These are phyloP conservation scores for Akebia trifoliata DNA, from an alignment of 164 flowering plant species.

Conservation along the genomic window DNA sequence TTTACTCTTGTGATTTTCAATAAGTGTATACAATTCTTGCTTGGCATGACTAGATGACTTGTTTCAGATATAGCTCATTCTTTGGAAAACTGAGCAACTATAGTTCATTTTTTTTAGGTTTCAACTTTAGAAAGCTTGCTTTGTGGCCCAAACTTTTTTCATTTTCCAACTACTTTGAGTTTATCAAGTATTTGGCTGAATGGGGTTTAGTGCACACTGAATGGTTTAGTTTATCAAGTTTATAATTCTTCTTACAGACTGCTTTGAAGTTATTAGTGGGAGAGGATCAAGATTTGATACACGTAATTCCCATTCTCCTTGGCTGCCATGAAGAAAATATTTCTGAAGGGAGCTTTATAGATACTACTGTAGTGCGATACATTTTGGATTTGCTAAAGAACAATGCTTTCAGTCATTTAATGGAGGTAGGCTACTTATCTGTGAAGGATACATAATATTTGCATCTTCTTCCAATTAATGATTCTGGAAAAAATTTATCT, in stretches of 20 bases:
- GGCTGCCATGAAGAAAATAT: constrained; percentile 41
- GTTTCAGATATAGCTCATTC: no score
- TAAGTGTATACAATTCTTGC: not conserved
- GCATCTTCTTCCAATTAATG: not conserved
- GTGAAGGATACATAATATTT: not conserved
- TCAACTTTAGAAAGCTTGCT: no score
- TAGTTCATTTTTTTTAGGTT: no score
- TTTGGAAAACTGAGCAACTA: no score
- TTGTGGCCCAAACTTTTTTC: no score
- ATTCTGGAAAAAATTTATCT: not conserved
- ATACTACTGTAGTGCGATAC: constrained; percentile 20
- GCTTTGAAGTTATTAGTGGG: constrained; percentile 68
- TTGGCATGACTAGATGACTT: not conserved
- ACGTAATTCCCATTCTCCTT: constrained; percentile 57
- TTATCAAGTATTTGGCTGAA: no score
- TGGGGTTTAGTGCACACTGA: not conserved
- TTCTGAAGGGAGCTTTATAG: constrained; percentile 32
- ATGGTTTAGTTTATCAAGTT: constrained; percentile 7
- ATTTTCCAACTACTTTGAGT: no score
- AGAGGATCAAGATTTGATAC: constrained; percentile 55
- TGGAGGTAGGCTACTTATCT: constrained; percentile 57
- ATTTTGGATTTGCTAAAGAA: constrained; percentile 50
- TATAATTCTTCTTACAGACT: constrained; percentile 40
- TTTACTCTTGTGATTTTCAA: not conserved
- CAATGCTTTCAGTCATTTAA: constrained; percentile 79